Conservation (phyloP, 139 green algal genomes). For the Tetradesmus obliquus region DNA sequence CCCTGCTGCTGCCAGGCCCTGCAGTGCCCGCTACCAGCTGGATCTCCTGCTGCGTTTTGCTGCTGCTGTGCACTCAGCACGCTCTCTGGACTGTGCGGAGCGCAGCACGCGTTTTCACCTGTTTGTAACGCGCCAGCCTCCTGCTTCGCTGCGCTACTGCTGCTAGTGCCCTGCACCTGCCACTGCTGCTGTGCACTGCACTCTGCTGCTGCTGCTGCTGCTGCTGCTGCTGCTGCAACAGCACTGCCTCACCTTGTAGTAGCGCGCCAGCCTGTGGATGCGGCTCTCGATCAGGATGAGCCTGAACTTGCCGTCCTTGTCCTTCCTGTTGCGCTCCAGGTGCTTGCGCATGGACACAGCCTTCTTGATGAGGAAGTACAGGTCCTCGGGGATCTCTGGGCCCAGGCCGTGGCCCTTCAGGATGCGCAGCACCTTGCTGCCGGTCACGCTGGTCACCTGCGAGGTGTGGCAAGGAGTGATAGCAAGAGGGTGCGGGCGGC, state of each 20-base stretch:
- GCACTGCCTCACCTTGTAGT: slow-evolving; percentile 91
- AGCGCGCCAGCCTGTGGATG: slow-evolving; percentile 98
- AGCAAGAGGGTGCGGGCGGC: slow-evolving; percentile 68
- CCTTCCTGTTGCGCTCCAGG: slow-evolving; percentile 97
- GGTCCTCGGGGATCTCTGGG: slow-evolving; percentile 98
- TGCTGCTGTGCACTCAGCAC: no score
- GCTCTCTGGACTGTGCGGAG: no score
- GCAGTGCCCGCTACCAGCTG: no score
- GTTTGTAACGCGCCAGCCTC: not conserved
- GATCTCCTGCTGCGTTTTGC: no score
- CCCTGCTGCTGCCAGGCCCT: not conserved
- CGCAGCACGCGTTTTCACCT: no score
- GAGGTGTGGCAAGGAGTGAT: not conserved
- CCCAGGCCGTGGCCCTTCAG: slow-evolving; percentile 93
- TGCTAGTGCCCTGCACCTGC: not conserved
- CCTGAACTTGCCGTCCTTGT: slow-evolving; percentile 95
- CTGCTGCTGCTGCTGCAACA: not conserved
- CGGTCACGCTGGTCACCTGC: slow-evolving; percentile 90
- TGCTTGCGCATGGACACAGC: slow-evolving; percentile 98
- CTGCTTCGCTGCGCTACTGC: not conserved
- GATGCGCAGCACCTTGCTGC: slow-evolving; percentile 98
- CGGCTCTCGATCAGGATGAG: slow-evolving; percentile 94
- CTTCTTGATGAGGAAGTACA: slow-evolving; percentile 99
- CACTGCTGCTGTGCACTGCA: not conserved
- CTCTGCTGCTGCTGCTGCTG: not conserved